Percentiles rank a stretch among this genome's conserved stretches.
These are phyloP conservation scores for Phlyctochytrium bullatum DNA, from an alignment of 192 early-diverging fungal species.

Conservation along the genomic window DNA sequence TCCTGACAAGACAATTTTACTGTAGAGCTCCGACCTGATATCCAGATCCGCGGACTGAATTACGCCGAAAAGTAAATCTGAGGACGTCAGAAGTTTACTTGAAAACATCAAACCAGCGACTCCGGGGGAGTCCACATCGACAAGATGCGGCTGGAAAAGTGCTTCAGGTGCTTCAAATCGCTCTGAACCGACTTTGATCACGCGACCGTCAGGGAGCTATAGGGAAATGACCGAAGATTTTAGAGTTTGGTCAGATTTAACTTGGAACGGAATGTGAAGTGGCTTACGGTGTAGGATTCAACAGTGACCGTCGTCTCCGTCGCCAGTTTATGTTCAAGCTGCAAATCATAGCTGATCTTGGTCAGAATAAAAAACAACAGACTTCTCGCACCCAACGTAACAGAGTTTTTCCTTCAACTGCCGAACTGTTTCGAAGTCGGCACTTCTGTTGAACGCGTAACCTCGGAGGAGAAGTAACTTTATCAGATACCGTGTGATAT, in stretches of 20 bases:
- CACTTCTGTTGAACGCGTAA: conserved; percentile 95
- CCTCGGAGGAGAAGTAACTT: conserved; percentile 91
- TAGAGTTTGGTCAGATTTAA: conserved; percentile 3
- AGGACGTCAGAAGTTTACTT: neutral
- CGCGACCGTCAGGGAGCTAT: conserved; percentile 94
- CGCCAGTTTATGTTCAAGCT: conserved; percentile 90
- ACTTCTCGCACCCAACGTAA: conserved; percentile 76
- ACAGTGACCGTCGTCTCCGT: conserved; percentile 96
- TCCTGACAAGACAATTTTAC: conserved; percentile 96
- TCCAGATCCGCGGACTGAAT: conserved; percentile 92
- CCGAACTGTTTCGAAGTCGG: conserved; percentile 97
- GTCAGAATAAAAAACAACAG: conserved; percentile 15
- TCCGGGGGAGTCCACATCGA: conserved; percentile 91
- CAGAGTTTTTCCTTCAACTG: conserved; percentile 98
- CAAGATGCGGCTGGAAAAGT: conserved; percentile 96
- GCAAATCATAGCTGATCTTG: conserved; percentile 83
- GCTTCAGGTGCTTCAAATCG: conserved; percentile 98
- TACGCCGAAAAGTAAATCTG: conserved; percentile 89
- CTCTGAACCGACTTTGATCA: conserved; percentile 98
- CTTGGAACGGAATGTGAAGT: no score
- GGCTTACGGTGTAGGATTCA: conserved; percentile 83
- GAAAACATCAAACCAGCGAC: conserved; percentile 67
- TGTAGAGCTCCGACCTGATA: conserved; percentile 92
- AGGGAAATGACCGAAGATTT: neutral
- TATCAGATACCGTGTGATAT: conserved; percentile 95